These are phyloP conservation scores for Ogataea hybrid DNA, from an alignment of 1,139 yeast species.

Conservation along the genomic window DNA sequence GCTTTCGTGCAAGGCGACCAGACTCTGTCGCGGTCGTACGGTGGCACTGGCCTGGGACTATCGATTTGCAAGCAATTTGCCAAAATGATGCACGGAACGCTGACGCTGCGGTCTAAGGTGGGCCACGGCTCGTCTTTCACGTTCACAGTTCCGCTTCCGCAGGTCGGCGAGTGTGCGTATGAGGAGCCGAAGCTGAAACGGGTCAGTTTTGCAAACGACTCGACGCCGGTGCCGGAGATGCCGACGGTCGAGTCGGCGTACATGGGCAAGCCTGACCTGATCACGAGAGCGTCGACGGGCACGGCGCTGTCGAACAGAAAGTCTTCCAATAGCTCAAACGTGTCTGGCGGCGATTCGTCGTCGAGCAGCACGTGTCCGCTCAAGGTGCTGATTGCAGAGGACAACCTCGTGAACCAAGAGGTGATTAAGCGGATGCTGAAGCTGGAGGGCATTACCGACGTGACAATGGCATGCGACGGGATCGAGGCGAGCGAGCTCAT, in stretches of 20 bases:
- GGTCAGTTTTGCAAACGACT: slow-evolving; percentile 38
- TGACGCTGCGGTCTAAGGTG: slow-evolving; percentile 62
- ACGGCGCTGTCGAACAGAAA: slow-evolving; percentile 44
- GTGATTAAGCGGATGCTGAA: slow-evolving; percentile 82
- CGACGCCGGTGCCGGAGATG: slow-evolving; percentile 1
- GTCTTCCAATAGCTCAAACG: slow-evolving; percentile 17
- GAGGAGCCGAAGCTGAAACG: slow-evolving; percentile 36
- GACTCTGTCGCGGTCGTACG: slow-evolving; percentile 84
- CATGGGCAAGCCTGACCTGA: slow-evolving; percentile 46
- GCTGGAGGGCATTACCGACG: slow-evolving; percentile 69
- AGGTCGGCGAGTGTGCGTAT: slow-evolving; percentile 57
- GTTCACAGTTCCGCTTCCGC: slow-evolving; percentile 74
- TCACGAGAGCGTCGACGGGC: slow-evolving; percentile 54
- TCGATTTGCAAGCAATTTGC: slow-evolving; percentile 93
- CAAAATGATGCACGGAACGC: slow-evolving; percentile 81
- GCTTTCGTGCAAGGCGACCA: slow-evolving; percentile 98
- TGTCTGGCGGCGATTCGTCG: slow-evolving; percentile 1
- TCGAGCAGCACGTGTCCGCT: slow-evolving; percentile 3
- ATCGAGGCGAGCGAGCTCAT: slow-evolving; percentile 74
- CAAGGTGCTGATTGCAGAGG: slow-evolving; percentile 82
- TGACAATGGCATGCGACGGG: slow-evolving; percentile 87
- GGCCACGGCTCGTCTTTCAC: slow-evolving; percentile 82
- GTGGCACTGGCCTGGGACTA: slow-evolving; percentile 94
- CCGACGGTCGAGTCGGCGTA: slow-evolving; percentile 13
- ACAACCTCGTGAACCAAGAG: slow-evolving; percentile 86